These are phyloP conservation scores for Chlorella vulgaris DNA, from an alignment of 139 green algal genomes.

Conservation along the genomic window DNA sequence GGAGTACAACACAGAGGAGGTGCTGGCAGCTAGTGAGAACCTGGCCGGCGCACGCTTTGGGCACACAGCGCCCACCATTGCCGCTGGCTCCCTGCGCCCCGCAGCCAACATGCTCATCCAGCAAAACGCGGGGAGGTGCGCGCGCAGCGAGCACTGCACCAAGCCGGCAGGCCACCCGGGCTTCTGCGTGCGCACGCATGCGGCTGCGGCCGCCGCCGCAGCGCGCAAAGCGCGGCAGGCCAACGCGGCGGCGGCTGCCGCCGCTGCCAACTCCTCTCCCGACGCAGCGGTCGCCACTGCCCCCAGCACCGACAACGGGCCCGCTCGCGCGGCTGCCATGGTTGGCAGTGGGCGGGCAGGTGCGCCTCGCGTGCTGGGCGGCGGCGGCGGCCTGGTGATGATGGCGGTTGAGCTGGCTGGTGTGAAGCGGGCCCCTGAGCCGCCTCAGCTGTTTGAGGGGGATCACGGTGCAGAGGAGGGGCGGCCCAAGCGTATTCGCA, in stretches of 20 bases:
- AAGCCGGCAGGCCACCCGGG: conserved; percentile 61
- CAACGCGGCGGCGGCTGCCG: conserved; percentile 3
- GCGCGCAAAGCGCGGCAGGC: conserved; percentile 22
- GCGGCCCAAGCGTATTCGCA: conserved; percentile 24
- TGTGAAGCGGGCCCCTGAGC: neutral
- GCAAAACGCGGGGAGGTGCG: conserved; percentile 52
- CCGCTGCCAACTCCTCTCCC: neutral
- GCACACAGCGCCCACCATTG: conserved; percentile 14
- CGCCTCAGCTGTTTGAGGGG: neutral
- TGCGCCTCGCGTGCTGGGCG: conserved; percentile 1
- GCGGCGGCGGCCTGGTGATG: neutral
- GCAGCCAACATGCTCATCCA: conserved; percentile 49
- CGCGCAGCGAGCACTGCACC: conserved; percentile 60
- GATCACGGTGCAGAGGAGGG: neutral
- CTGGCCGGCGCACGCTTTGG: conserved; percentile 40
- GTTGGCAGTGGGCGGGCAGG: neutral
- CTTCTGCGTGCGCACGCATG: conserved; percentile 50
- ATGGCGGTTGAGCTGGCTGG: neutral
- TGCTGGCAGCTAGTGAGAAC: conserved; percentile 45
- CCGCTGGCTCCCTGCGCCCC: conserved; percentile 7
- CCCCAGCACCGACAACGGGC: neutral
- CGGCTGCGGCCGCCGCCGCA: conserved; percentile 9
- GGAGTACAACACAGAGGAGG: conserved; percentile 53
- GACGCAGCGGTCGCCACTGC: neutral
- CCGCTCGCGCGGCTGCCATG: neutral